These are phyloP conservation scores for Rhododendron mucronatum DNA, from an alignment of 148 eudicot species.

Conservation along the genomic window DNA sequence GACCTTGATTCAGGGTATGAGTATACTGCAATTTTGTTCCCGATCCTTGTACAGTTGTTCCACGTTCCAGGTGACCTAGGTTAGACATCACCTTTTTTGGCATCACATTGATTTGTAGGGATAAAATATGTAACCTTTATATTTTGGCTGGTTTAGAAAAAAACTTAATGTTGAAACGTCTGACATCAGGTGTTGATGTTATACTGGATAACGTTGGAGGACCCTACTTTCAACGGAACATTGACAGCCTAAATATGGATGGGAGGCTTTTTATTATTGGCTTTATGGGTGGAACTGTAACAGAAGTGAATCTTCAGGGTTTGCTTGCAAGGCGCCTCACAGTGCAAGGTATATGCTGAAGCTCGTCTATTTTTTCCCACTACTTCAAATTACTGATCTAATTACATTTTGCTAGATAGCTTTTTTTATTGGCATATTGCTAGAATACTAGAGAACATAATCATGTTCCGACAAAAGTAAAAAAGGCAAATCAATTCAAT, in stretches of 20 bases:
- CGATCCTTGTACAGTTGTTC: neutral
- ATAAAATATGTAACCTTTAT: neutral
- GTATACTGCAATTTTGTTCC: neutral
- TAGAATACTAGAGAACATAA: neutral
- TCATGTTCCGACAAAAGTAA: neutral
- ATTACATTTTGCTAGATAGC: neutral
- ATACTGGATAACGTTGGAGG: slow-evolving; percentile 88
- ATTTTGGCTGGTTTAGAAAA: neutral
- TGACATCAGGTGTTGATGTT: slow-evolving; percentile 73
- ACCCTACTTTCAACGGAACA: slow-evolving; percentile 61
- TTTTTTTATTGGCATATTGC: neutral
- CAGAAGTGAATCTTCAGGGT: slow-evolving; percentile 57
- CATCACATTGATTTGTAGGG: neutral
- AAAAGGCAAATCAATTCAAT: neutral
- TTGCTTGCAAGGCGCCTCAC: slow-evolving; percentile 76
- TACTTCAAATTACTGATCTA: neutral
- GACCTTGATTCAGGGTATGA: neutral
- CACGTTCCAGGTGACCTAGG: neutral
- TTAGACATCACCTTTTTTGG: neutral
- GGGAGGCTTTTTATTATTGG: slow-evolving; percentile 98
- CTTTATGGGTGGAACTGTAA: slow-evolving; percentile 66
- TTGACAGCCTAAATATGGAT: slow-evolving; percentile 74
- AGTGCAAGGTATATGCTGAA: slow-evolving; percentile 57
- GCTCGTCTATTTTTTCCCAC: neutral
- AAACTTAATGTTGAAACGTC: neutral